Evolutionary conservation across 1,139 yeast genomes (phyloP).

Genomic region (Candida dubliniensis): DNA sequence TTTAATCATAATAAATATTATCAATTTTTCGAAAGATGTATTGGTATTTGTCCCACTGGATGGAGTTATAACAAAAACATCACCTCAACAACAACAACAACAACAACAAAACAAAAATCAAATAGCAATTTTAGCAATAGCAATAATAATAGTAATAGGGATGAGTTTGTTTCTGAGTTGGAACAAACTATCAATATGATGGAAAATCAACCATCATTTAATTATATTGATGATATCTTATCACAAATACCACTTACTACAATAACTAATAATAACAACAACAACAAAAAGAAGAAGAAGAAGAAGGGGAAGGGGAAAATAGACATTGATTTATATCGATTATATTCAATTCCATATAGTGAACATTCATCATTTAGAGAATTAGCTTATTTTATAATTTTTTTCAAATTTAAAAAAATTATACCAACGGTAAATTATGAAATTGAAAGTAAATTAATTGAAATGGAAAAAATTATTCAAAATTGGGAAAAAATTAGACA

Average conservation of each 20-base stretch:
- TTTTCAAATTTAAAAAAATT: constrained; percentile 50
- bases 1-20: constrained; percentile 50
- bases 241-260: constrained; percentile 38
- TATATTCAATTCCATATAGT: constrained; percentile 78
- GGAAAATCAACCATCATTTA: constrained; percentile 23
- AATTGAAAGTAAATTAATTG: constrained; percentile 30
- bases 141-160: constrained; percentile 5
- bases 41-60: constrained; percentile 81
- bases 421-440: constrained; percentile 80
- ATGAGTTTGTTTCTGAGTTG: background rate
- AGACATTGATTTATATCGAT: constrained; percentile 36
- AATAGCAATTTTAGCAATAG: too few relatives aligned
- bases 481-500: constrained; percentile 39
- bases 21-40: constrained; percentile 51
- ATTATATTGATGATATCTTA: constrained; percentile 30
- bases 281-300: constrained; percentile 6
- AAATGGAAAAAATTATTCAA: constrained; percentile 48
- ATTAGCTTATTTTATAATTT: constrained; percentile 60
- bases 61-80: constrained; percentile 58
- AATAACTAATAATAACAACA: too few relatives aligned
- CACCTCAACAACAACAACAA: background rate
- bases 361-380: constrained; percentile 93
- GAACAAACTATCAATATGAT: constrained; percentile 19
- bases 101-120: background rate
- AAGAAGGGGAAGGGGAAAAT: constrained; percentile 21